Evolutionary conservation across 1,284 basidiomycete species (phyloP).

Genomic region (Crucibulum parvulum): DNA sequence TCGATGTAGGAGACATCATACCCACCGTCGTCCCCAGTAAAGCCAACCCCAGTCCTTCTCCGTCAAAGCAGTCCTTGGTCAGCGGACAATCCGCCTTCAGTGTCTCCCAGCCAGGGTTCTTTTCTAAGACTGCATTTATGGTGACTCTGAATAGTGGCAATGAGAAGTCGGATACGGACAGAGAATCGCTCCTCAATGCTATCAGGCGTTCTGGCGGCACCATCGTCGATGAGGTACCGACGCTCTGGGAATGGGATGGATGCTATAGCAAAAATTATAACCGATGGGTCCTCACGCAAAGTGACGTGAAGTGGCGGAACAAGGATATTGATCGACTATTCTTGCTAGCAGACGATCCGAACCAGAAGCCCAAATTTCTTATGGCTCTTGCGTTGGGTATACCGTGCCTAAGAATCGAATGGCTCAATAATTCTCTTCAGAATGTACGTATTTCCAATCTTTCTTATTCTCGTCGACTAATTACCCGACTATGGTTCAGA

Average conservation of each 20-base stretch:
- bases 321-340: slow-evolving; percentile 63
- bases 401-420: slow-evolving; percentile 77
- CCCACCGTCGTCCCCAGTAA: slow-evolving; percentile 38
- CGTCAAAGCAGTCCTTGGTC: slow-evolving; percentile 44
- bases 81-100: slow-evolving; percentile 32
- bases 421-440: slow-evolving; percentile 56
- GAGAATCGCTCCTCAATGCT: slow-evolving; percentile 46
- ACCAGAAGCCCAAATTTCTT: slow-evolving; percentile 81
- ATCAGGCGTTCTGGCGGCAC: slow-evolving; percentile 66
- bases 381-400: slow-evolving; percentile 86
- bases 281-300: slow-evolving; percentile 57
- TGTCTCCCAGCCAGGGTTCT: slow-evolving; percentile 35
- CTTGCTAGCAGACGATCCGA: slow-evolving; percentile 67
- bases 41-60: slow-evolving; percentile 45
- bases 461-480: not conserved
- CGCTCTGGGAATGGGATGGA: slow-evolving; percentile 69
- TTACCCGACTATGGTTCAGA: slow-evolving; percentile 25
- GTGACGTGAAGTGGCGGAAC: slow-evolving; percentile 54
- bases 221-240: slow-evolving; percentile 69
- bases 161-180: slow-evolving; percentile 36
- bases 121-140: slow-evolving; percentile 56
- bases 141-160: slow-evolving; percentile 51
- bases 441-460: slow-evolving; percentile 38
- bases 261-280: slow-evolving; percentile 46
- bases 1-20: slow-evolving; percentile 47